Conservation (phyloP, 176 grass and related monocot species). For the Eleusine indica region DNA sequence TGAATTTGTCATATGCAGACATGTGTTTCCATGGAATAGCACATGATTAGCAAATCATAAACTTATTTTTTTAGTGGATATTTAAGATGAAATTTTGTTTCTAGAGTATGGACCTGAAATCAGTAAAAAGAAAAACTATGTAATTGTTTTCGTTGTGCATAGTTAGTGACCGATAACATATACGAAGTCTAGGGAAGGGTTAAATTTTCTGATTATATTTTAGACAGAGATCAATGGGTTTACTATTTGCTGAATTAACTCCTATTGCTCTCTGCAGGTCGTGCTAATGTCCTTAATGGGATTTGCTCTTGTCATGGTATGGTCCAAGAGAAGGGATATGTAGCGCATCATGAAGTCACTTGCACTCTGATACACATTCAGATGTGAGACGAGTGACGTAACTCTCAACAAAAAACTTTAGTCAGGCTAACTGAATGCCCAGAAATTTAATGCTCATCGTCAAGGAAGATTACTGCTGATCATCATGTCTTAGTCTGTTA, state of each 20-base stretch:
- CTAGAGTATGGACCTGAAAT: neutral
- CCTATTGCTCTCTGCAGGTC: constrained; percentile 57
- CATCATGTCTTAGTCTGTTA: neutral
- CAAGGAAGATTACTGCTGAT: neutral
- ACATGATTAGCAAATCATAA: neutral
- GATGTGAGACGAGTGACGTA: neutral
- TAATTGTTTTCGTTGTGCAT: neutral
- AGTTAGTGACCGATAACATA: neutral
- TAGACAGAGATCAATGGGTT: neutral
- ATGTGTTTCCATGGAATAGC: constrained; percentile 13
- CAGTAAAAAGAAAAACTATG: neutral
- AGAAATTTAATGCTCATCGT: neutral
- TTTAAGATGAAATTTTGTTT: constrained; percentile 8
- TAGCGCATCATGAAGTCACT: neutral
- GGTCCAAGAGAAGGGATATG: constrained; percentile 64
- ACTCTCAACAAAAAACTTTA: neutral
- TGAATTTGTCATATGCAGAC: neutral
- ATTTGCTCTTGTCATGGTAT: constrained; percentile 92
- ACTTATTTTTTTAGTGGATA: neutral
- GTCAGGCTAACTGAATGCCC: neutral
- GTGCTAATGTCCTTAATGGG: constrained; percentile 98
- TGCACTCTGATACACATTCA: neutral
- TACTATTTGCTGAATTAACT: constrained; percentile 15
- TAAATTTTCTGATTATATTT: neutral
- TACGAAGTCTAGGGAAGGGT: neutral